Evolutionary conservation across 257 asterid species (phyloP), one percentile per base, ranked within the genome.

Genomic region (Solanum chiquidenum): DNA sequence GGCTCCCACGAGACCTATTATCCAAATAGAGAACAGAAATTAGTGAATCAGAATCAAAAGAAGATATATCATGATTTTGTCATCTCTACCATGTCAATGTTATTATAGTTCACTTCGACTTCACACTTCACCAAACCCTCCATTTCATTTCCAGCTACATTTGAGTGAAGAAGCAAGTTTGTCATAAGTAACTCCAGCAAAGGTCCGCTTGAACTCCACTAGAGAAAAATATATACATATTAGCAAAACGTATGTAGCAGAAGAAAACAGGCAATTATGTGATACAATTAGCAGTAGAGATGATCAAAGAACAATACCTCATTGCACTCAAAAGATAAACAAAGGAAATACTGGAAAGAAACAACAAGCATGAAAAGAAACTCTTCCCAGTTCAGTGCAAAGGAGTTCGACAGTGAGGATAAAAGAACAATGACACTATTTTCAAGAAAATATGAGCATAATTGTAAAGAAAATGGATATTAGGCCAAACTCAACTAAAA

Each of bases 1-100:
- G 99, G 98, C 91, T 97, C 98, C 98, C 98, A 97, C 91, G 91
- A 93, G 71, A 93, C 98, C 99, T 97, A 88, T 83, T 87, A 58
- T 38, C 90, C 77, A 88, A 80, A 73, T 16, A 72, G 46, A 37
- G 27, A 76, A 87, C 66, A 18, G 42, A 87, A 42, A 25, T 83
- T 21, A 87, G 82, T 34, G 84, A 55, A 71, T 21, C 85, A 42
- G 27, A 71, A 89, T 29, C 89, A 84, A 52, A 40, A 88, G 66
- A 27, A 89, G 75, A 88, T 44, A 88, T 83, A 77, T 44, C 31
- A 86, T 73, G 64, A 55, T 86, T 12, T 68, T 44, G 71, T 82
- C 34, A 69, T 58, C 49, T 84, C 87, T 87, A 96, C 99, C 98
- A 94, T 95, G 92, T 95, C 98, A 90, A 95, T 92, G 90, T 93